Evolutionary conservation across 495 filamentous ascomycete species (phyloP).

Genomic region (Annulohypoxylon nitens): DNA sequence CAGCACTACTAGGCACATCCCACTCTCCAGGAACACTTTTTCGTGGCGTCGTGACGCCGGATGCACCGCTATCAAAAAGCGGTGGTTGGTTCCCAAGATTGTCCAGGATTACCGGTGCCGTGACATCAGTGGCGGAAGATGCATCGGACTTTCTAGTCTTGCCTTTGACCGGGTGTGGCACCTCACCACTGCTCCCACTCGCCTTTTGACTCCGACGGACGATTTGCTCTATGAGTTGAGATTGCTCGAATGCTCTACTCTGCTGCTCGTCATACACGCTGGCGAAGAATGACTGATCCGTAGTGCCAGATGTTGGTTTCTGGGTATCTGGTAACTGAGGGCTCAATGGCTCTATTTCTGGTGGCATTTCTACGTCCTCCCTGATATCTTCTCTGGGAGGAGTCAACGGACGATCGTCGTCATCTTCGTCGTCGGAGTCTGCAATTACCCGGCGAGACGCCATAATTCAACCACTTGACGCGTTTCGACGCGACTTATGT

Average conservation of each 20-base stretch:
- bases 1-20: slow-evolving; percentile 51
- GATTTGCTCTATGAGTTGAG: slow-evolving; percentile 48
- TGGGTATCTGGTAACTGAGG: slow-evolving; percentile 32
- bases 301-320: slow-evolving; percentile 38
- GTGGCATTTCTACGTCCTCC: slow-evolving; percentile 25
- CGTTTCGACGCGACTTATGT: slow-evolving; percentile 33
- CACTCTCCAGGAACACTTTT: slow-evolving; percentile 44
- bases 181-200: slow-evolving; percentile 45
- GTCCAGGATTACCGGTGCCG: slow-evolving; percentile 35
- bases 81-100: slow-evolving; percentile 32
- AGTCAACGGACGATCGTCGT: slow-evolving; percentile 36
- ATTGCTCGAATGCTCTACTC: slow-evolving; percentile 38
- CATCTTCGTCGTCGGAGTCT: slow-evolving; percentile 52
- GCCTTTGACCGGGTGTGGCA: slow-evolving; percentile 39
- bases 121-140: slow-evolving; percentile 48
- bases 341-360: slow-evolving; percentile 48
- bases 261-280: slow-evolving; percentile 46
- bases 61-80: slow-evolving; percentile 35
- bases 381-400: slow-evolving; percentile 23
- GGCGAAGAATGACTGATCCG: slow-evolving; percentile 48
- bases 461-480: slow-evolving; percentile 39
- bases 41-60: slow-evolving; percentile 43
- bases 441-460: slow-evolving; percentile 45
- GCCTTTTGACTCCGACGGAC: slow-evolving; percentile 50
- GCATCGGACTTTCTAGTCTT: slow-evolving; percentile 38